Evolutionary conservation across 2,329 filamentous ascomycete genomes (phyloP), one percentile per base, ranked within the genome.

Genomic region (Pleoardoris graminearum): DNA sequence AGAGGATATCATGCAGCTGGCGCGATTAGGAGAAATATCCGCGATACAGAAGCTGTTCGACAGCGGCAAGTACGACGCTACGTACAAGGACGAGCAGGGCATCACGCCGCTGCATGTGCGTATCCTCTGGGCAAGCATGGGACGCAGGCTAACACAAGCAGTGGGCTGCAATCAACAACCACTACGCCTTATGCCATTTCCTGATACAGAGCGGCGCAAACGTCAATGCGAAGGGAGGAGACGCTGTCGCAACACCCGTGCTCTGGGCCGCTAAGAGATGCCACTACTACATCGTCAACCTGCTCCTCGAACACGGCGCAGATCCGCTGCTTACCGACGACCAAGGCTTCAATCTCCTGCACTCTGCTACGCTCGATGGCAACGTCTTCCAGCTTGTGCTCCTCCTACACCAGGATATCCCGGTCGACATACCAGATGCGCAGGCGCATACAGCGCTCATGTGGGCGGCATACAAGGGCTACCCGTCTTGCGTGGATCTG

Each of bases 121-220:
- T 57, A 50, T 39, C 21, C 7, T 33, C 37, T 11, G 2, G 7
- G 21, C 16, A n/a, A 37, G 35, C 16, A 25, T 16, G 19, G 4
- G 17, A 14, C 7, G 21, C 43, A 19, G 10, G 22, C 57, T 63
- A 42, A 67, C 43, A 32, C 43, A 19, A 51, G 50, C 71, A 99
- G 91, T 99, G 94, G 94, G 94, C 94, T 41, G 91, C 95, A 32
- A 97, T 99, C 74, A 99, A 99, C 78, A 97, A 97, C 70, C 94
- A 97, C 73, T 95, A 93, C 77, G 90, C 90, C 61, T 91, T 97
- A 80, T 97, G 93, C 83, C 93, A 94, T 74, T 97, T 95, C 75
- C 85, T 99, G 38, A 84, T 99, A 70, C 89, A 88, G 60, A 79
- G 80, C 43, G 91, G 91, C 68, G 94, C 92, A 68, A 89, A 96